Percentiles rank a stretch among this genome's conserved stretches.
These are phyloP conservation scores for Solanum raphanifolium DNA, from an alignment of 257 asterid species.

Conservation along the genomic window DNA sequence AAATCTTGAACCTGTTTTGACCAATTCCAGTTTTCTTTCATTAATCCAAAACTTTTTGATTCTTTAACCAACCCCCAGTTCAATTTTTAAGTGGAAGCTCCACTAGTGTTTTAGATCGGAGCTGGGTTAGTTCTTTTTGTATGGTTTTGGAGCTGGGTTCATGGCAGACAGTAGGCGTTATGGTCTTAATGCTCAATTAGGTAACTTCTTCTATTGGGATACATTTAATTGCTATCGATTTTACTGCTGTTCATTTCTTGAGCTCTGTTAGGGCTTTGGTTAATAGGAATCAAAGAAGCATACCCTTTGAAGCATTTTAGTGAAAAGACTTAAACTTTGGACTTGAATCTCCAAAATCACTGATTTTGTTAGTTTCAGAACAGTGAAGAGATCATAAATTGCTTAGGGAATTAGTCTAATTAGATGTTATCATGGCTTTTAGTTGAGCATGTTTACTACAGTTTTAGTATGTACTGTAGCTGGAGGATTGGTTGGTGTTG, in stretches of 20 bases:
- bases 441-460: neutral
- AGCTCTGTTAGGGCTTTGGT: neutral
- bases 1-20: neutral
- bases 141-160: constrained; percentile 1
- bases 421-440: neutral
- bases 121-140: neutral
- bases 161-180: constrained; percentile 26
- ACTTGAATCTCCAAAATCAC: neutral
- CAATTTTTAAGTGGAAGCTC: neutral
- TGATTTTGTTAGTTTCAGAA: neutral
- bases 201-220: neutral
- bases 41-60: neutral
- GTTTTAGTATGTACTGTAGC: neutral
- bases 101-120: neutral
- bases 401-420: neutral
- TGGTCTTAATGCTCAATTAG: constrained; percentile 25
- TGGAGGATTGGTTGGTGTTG: neutral
- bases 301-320: neutral
- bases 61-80: neutral
- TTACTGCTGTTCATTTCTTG: neutral
- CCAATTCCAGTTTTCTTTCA: neutral
- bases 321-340: neutral
- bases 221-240: neutral
- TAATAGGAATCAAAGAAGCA: neutral
- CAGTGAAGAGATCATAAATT: neutral